Percentiles rank a stretch among this genome's conserved stretches.
phyloP scores from a whole-genome alignment of 1,284 basidiomycete species.

The Athelia sp. region DNA sequence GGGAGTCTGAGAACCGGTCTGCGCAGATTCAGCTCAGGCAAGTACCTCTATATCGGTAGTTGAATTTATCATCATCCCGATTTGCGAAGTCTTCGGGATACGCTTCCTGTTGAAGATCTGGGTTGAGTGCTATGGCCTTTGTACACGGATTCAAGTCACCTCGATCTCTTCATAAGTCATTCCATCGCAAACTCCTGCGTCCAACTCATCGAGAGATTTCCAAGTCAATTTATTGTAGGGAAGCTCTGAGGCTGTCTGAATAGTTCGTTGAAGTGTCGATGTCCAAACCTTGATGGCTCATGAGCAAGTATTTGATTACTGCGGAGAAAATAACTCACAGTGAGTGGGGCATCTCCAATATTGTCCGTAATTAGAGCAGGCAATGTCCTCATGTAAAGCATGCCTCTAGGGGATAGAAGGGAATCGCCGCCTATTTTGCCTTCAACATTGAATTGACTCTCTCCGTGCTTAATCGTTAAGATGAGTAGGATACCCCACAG shows the following conservation, averaged over 20 bases:
- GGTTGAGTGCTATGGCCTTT: too few relatives aligned
- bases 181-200: constrained; percentile 98
- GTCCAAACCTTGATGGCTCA: constrained; percentile 92
- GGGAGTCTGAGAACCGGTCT: constrained; percentile 1
- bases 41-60: constrained; percentile 94
- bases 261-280: constrained; percentile 89
- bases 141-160: constrained; percentile 33
- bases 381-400: constrained; percentile 82
- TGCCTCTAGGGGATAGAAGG: constrained; percentile 77
- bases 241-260: constrained; percentile 82
- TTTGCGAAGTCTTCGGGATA: constrained; percentile 99
- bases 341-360: constrained; percentile 84
- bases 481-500: constrained; percentile 3
- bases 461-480: constrained; percentile 71
- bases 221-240: constrained; percentile 94
- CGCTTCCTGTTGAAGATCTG: constrained; percentile 49
- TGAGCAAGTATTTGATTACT: neutral
- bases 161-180: constrained; percentile 99
- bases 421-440: constrained; percentile 98
- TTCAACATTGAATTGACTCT: constrained; percentile 95
- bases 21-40: too few relatives aligned
- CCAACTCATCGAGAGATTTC: constrained; percentile 98
- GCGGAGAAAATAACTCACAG: constrained; percentile 42
- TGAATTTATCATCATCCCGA: constrained; percentile 99
- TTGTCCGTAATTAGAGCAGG: constrained; percentile 89